These are phyloP conservation scores for Misopates orontium DNA, from an alignment of 257 asterid genomes.

Conservation along the genomic window DNA sequence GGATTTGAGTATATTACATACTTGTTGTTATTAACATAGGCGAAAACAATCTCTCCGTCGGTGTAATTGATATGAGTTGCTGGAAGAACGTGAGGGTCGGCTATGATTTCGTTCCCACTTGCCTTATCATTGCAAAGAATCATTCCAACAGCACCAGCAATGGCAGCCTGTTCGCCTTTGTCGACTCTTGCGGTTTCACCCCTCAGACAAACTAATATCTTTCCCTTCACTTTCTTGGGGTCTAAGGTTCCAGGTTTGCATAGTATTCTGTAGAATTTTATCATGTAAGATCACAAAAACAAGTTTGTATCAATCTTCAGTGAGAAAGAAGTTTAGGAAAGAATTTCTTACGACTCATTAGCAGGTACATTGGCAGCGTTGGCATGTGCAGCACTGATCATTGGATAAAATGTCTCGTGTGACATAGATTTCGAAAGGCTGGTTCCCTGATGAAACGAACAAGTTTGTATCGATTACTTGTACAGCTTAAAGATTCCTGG, in stretches of 20 bases:
- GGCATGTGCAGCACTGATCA: conserved; percentile 43
- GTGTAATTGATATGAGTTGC: conserved; percentile 50
- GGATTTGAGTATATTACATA: no score
- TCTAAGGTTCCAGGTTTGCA: conserved; percentile 49
- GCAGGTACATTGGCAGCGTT: conserved; percentile 29
- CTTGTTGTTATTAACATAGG: conserved; percentile 45
- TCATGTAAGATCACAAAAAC: not conserved
- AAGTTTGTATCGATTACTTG: no score
- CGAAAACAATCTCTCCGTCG: conserved; percentile 38
- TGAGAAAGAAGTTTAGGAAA: not conserved
- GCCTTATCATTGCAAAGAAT: conserved; percentile 44
- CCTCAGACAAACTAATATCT: conserved; percentile 57
- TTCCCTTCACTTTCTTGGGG: conserved; percentile 46
- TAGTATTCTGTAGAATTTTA: conserved; percentile 33
- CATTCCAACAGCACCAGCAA: conserved; percentile 72
- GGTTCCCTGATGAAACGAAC: conserved; percentile 44
- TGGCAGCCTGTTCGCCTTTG: conserved; percentile 41
- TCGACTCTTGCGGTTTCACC: conserved; percentile 37
- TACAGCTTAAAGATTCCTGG: no score
- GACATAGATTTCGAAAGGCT: conserved; percentile 44
- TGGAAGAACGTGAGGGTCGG: conserved; percentile 55
- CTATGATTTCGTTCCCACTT: conserved; percentile 23
- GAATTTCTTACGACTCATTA: conserved; percentile 44
- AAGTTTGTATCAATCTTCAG: not conserved
- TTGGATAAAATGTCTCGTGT: conserved; percentile 28